These are phyloP conservation scores for Marsdenia floribunda DNA, from an alignment of 257 asterid genomes.

Conservation along the genomic window DNA sequence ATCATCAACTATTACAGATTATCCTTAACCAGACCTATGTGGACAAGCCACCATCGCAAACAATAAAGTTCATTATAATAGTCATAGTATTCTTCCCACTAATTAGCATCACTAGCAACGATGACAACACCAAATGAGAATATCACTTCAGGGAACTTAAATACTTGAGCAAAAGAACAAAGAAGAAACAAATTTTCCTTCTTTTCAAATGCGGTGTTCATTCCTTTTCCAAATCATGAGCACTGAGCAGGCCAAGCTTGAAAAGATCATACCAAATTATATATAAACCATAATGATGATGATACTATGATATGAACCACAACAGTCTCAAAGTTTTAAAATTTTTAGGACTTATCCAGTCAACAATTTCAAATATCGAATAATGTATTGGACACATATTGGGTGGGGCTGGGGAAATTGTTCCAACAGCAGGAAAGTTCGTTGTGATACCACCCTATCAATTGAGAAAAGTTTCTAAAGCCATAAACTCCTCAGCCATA, in stretches of 20 bases:
- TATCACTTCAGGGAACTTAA: background rate
- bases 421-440: background rate
- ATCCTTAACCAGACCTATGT: background rate
- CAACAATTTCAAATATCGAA: background rate
- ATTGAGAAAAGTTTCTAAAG: background rate
- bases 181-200: background rate
- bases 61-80: background rate
- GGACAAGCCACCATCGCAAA: slow-evolving; percentile 1
- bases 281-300: background rate
- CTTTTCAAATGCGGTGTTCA: background rate
- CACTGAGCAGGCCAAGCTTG: background rate
- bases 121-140: background rate
- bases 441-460: background rate
- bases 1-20: background rate
- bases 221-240: background rate
- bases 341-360: background rate
- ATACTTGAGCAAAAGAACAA: background rate
- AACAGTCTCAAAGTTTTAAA: background rate
- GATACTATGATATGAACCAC: background rate
- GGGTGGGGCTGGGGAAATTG: background rate
- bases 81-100: background rate
- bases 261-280: background rate
- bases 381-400: background rate
- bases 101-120: background rate
- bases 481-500: background rate